phyloP scores from a whole-genome alignment of 805 yeast genomes.

The Yamadazyma ubonensis region DNA sequence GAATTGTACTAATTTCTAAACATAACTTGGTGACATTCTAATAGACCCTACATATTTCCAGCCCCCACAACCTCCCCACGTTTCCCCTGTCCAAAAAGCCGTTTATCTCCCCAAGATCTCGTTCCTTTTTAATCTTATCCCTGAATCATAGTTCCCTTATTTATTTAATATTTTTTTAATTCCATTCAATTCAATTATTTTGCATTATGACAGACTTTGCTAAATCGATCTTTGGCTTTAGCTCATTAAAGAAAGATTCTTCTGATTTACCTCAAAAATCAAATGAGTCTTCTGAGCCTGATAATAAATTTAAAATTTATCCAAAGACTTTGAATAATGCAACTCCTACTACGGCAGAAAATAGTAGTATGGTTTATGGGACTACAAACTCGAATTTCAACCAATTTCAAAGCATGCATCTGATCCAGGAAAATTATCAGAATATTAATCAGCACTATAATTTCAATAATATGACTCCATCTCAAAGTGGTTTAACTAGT shows the following conservation, averaged over 20 bases:
- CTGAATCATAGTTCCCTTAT: too few species aligned
- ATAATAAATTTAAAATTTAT: slow-evolving; percentile 10
- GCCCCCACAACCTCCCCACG: too few species aligned
- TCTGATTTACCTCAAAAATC: too few species aligned
- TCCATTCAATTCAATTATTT: slow-evolving; percentile 1
- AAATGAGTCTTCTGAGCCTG: not conserved
- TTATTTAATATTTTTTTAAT: not conserved
- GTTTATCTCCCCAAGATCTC: too few species aligned
- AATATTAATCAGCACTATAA: slow-evolving; percentile 6
- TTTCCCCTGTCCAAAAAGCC: too few species aligned
- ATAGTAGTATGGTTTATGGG: slow-evolving; percentile 64
- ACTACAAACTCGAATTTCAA: slow-evolving; percentile 35
- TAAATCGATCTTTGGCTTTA: slow-evolving; percentile 43
- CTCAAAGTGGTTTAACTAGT: not conserved
- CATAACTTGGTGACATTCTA: too few species aligned
- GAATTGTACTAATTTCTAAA: too few species aligned
- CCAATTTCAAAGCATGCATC: slow-evolving; percentile 14
- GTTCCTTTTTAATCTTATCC: too few species aligned
- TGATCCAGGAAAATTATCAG: slow-evolving; percentile 12
- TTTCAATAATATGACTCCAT: not conserved
- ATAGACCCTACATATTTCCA: too few species aligned
- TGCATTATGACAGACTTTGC: slow-evolving; percentile 44
- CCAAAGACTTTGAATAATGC: slow-evolving; percentile 39
- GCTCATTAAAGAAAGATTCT: slow-evolving; percentile 30
- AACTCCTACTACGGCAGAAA: slow-evolving; percentile 65